These are phyloP conservation scores for Sordariomycetes sp. DNA, from an alignment of 2,329 filamentous ascomycete species.

Conservation along the genomic window DNA sequence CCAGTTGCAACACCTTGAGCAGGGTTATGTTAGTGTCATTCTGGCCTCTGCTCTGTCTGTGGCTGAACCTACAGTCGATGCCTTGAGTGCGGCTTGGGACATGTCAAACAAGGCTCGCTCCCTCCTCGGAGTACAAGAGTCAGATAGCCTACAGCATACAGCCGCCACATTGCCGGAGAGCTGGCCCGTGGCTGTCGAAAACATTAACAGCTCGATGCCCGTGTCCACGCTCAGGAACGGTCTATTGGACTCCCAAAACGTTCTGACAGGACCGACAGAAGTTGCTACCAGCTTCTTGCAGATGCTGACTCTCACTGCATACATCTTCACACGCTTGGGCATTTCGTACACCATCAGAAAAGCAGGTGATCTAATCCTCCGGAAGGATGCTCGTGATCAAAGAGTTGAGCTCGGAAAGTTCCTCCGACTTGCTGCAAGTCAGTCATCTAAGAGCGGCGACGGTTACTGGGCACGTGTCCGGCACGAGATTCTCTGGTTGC, in stretches of 20 bases:
- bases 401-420: slow-evolving; percentile 47
- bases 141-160: slow-evolving; percentile 40
- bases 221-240: slow-evolving; percentile 24
- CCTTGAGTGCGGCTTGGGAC: slow-evolving; percentile 49
- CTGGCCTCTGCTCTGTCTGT: slow-evolving; percentile 61
- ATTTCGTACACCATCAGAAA: slow-evolving; percentile 39
- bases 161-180: slow-evolving; percentile 31
- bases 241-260: slow-evolving; percentile 51
- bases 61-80: slow-evolving; percentile 47
- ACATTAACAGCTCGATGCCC: slow-evolving; percentile 11
- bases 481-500: slow-evolving; percentile 62
- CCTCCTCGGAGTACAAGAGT: slow-evolving; percentile 51
- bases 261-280: slow-evolving; percentile 51
- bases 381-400: slow-evolving; percentile 57
- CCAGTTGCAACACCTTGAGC: slow-evolving; percentile 49
- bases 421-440: slow-evolving; percentile 41
- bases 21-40: slow-evolving; percentile 57
- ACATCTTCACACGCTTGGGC: slow-evolving; percentile 42
- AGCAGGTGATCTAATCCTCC: slow-evolving; percentile 54
- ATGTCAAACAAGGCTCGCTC: slow-evolving; percentile 46
- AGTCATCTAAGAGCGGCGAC: slow-evolving; percentile 50
- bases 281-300: slow-evolving; percentile 51
- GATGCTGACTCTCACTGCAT: slow-evolving; percentile 53
- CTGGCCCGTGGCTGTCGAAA: slow-evolving; percentile 18
- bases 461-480: slow-evolving; percentile 53